A percentile compares a stretch with the other conserved stretches of the same genome.
Conservation (phyloP, 2,329 filamentous ascomycete genomes). For the Monosporascus cannonballus region DNA sequence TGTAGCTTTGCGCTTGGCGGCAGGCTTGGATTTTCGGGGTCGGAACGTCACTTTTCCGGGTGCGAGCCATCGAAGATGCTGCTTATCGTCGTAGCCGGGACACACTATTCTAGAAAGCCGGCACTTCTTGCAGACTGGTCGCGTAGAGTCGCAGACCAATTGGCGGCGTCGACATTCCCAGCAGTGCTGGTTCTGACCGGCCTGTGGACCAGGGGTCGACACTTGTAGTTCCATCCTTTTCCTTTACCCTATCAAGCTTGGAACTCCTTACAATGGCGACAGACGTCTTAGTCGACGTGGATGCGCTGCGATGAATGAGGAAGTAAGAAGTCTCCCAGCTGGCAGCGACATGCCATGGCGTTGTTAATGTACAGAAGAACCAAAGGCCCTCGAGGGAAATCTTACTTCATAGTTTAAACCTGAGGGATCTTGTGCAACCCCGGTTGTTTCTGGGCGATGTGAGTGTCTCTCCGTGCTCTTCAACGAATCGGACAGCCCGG, state of each 20-base stretch:
- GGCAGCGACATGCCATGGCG: too few species aligned
- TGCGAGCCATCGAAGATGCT: slow-evolving; percentile 34
- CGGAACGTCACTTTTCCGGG: slow-evolving; percentile 30
- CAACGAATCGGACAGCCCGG: too few species aligned
- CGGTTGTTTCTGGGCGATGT: too few species aligned
- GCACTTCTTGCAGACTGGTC: slow-evolving; percentile 32
- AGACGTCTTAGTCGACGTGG: neutral
- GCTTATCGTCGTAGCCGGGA: slow-evolving; percentile 32
- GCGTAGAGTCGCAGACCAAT: slow-evolving; percentile 32
- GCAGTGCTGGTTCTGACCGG: slow-evolving; percentile 23
- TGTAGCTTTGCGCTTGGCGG: neutral
- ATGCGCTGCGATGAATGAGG: neutral
- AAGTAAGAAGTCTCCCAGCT: neutral
- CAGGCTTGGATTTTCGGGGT: slow-evolving; percentile 9
- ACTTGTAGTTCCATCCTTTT: neutral
- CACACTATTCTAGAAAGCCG: slow-evolving; percentile 26
- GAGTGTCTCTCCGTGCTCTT: too few species aligned
- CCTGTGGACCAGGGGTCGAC: neutral
- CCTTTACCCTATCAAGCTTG: neutral
- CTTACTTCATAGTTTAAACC: too few species aligned
- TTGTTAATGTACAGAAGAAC: too few species aligned
- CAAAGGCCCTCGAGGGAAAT: too few species aligned
- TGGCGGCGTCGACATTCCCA: slow-evolving; percentile 37
- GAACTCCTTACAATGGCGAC: neutral
- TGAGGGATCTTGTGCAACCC: too few species aligned